Evolutionary conservation across 768 basidiomycete species (phyloP), one percentile per base, ranked within the genome.

Genomic region (Steccherinum ochraceum): DNA sequence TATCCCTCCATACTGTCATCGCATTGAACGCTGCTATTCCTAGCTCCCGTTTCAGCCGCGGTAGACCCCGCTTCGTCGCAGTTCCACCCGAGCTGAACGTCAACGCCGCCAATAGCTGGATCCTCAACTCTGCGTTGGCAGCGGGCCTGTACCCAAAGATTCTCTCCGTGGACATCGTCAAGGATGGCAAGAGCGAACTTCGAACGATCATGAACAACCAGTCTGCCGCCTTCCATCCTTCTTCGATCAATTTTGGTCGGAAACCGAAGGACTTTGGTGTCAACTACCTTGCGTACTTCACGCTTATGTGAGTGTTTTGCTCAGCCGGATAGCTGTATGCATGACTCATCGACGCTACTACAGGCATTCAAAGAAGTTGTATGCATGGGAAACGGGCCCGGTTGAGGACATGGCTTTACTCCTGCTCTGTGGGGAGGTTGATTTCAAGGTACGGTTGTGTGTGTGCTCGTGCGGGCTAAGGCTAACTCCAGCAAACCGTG

Each of bases 61-160:
- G 79, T 54, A 79, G 81, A 46, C 81, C 82, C 3, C 86, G 85
- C 48, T 93, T 95, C 63, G 79, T 95, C 12, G 61, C 64, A 16
- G 74, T 93, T 5, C 94, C 94, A 0, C 60, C 77, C 3, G 84
- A 84, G 23, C 68, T 86, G 47, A 83, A 95, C 63, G 64, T 68
- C 43, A 85, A 93, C 61, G 79, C 87, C 13, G 69, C 66, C 46
- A 92, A 88, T 58, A 64, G 69, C 4, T 67, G 75, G 3, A 67
- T 96, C 20, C 60, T 98, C 48, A 83, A 89, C 56, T 90, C 91
- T 3, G 89, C 91, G 1, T 70, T 99, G 30, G 78, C 82, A 5
- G 87, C 90, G 1, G 92, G 92, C 3, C 67, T 99, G 40, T 98
- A 93, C 64, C 95, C 95, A 4, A 97, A 93, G 66, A 76, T 99